phyloP scores from a whole-genome alignment of 495 filamentous ascomycete genomes.

The Bryoglossum gracile region DNA sequence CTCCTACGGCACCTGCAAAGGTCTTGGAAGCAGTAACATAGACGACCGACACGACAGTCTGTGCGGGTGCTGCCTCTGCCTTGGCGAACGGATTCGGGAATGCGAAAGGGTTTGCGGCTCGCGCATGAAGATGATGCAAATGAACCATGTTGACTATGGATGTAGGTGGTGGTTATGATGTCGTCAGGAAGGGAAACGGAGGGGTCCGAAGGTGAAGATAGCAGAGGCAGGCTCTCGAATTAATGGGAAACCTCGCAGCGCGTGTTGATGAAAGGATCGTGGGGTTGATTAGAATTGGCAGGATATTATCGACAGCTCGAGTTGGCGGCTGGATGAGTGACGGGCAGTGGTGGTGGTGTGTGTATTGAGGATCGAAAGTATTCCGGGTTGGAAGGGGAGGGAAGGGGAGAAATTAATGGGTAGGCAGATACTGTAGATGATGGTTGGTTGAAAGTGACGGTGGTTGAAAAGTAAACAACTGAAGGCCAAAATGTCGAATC shows the following conservation, averaged over 20 bases:
- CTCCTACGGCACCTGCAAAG: slow-evolving; percentile 48
- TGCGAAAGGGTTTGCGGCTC: background rate
- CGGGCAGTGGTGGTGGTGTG: background rate
- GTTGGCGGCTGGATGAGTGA: no score
- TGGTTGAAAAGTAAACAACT: background rate
- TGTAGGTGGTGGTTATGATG: background rate
- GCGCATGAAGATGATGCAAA: slow-evolving; percentile 17
- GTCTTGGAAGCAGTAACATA: slow-evolving; percentile 49
- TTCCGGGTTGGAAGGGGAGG: background rate
- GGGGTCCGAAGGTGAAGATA: background rate
- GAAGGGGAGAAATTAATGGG: slow-evolving; percentile 6
- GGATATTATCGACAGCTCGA: slow-evolving; percentile 6
- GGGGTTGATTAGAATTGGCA: background rate
- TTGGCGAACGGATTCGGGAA: background rate
- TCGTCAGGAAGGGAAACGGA: background rate
- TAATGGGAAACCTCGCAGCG: background rate
- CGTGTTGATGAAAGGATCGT: background rate
- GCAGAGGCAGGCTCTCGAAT: background rate
- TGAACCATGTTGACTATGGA: slow-evolving; percentile 14
- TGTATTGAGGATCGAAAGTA: background rate
- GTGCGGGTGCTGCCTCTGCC: background rate
- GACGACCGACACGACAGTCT: slow-evolving; percentile 41
- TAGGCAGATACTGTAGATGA: no score
- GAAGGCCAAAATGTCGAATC: no score
- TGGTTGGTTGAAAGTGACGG: slow-evolving; percentile 8